phyloP scores from a whole-genome alignment of 208 protist species.

The Acanthamoeba castellanii region DNA sequence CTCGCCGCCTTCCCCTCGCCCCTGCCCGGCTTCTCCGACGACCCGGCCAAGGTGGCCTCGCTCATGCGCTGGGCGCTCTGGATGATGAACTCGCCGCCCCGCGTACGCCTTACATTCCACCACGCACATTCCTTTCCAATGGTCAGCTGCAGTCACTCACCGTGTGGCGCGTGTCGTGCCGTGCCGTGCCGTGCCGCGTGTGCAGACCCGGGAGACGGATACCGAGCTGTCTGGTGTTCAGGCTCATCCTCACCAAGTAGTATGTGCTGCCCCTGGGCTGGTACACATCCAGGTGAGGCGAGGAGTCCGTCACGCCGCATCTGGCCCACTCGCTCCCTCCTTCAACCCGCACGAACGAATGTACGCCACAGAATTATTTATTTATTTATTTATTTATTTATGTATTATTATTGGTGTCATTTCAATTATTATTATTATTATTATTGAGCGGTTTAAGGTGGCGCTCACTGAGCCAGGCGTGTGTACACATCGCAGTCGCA shows the following conservation, averaged over 20 bases:
- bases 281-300: conserved; percentile 11
- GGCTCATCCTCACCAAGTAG: conserved; percentile 52
- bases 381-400: too few species aligned
- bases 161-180: too few species aligned
- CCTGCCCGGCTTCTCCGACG: not conserved
- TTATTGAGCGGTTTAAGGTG: too few species aligned
- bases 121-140: too few species aligned
- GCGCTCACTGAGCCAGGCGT: too few species aligned
- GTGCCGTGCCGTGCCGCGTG: not conserved
- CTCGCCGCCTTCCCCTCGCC: not conserved
- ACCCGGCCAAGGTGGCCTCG: not conserved
- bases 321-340: not conserved
- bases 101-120: not conserved
- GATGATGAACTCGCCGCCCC: not conserved
- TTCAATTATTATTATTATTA: too few species aligned
- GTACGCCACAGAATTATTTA: too few species aligned
- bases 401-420: too few species aligned
- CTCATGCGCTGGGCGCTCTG: conserved; percentile 8
- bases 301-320: not conserved
- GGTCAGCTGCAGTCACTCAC: too few species aligned
- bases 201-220: conserved; percentile 33
- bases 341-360: not conserved
- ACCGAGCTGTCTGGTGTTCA: conserved; percentile 5
- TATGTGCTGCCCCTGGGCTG: conserved; percentile 53
- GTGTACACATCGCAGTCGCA: not conserved